phyloP scores from a whole-genome alignment of 2,329 filamentous ascomycete species.

The Coniochaeta pulveracea region DNA sequence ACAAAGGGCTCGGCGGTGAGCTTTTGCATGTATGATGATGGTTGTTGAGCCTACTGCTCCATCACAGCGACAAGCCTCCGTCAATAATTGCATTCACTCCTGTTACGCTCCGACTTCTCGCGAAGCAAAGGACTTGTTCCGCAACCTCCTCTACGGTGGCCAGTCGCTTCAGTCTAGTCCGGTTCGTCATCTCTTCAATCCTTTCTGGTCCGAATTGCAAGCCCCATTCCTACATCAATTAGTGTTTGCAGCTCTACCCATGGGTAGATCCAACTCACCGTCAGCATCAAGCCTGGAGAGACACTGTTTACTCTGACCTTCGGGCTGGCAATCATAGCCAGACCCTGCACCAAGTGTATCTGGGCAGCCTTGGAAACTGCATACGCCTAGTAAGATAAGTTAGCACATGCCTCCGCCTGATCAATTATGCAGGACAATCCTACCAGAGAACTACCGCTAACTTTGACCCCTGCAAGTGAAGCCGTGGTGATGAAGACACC shows the following conservation, averaged over 20 bases:
- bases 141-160: conserved; percentile 46
- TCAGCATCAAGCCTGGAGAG: conserved; percentile 39
- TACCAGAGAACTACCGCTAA: conserved; percentile 49
- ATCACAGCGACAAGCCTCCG: conserved; percentile 17
- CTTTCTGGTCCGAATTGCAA: conserved; percentile 43
- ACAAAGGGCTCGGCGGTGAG: too few species aligned
- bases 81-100: conserved; percentile 42
- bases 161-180: conserved; percentile 46
- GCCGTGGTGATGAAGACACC: conserved; percentile 55
- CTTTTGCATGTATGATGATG: too few species aligned
- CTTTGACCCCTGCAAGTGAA: conserved; percentile 51
- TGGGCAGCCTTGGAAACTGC: conserved; percentile 68
- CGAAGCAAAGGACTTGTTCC: conserved; percentile 38
- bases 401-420: not conserved
- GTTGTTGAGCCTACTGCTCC: too few species aligned
- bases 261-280: conserved; percentile 20
- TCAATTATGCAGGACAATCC: conserved; percentile 7
- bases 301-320: conserved; percentile 49
- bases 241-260: conserved; percentile 3
- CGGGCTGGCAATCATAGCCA: conserved; percentile 40
- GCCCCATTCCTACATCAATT: conserved; percentile 45
- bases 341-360: conserved; percentile 42
- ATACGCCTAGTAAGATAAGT: conserved; percentile 45
- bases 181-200: conserved; percentile 40
- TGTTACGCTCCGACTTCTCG: conserved; percentile 35